phyloP scores from a whole-genome alignment of 2,329 filamentous ascomycete genomes.

The Esteya vermicola region DNA sequence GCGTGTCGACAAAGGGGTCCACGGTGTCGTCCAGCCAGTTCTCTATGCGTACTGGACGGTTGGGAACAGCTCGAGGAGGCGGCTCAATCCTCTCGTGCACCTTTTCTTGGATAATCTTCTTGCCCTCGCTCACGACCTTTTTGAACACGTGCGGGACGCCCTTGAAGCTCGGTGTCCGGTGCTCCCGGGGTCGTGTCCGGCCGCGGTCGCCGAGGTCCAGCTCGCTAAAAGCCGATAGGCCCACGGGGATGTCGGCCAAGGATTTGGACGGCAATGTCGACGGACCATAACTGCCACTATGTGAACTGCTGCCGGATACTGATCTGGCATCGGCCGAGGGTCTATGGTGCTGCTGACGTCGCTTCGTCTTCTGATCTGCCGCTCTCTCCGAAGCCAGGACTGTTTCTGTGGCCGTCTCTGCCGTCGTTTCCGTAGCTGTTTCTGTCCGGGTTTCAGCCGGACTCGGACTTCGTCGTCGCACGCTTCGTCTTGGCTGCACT shows the following conservation, averaged over 20 bases:
- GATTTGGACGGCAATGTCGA: constrained; percentile 33
- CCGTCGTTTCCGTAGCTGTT: constrained; percentile 6
- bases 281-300: constrained; percentile 22
- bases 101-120: constrained; percentile 49
- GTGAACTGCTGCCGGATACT: constrained; percentile 14
- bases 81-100: constrained; percentile 46
- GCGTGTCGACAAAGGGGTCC: constrained; percentile 43
- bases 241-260: constrained; percentile 47
- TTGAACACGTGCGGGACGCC: constrained; percentile 48
- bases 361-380: too few species aligned
- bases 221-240: constrained; percentile 52
- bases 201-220: constrained; percentile 39
- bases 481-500: too few species aligned
- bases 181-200: constrained; percentile 29
- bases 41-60: constrained; percentile 50
- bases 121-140: constrained; percentile 49
- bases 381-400: too few species aligned
- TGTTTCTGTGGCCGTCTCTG: constrained; percentile 5
- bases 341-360: too few species aligned
- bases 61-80: constrained; percentile 33
- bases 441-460: constrained; percentile 17
- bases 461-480: constrained; percentile 14
- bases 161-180: constrained; percentile 43
- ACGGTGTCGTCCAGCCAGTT: constrained; percentile 50
- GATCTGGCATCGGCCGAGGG: constrained; percentile 4